A percentile compares a stretch with the other conserved stretches of the same genome.
These are phyloP conservation scores for Aspergillus candidus DNA, from an alignment of 2,329 filamentous ascomycete species.

Conservation along the genomic window DNA sequence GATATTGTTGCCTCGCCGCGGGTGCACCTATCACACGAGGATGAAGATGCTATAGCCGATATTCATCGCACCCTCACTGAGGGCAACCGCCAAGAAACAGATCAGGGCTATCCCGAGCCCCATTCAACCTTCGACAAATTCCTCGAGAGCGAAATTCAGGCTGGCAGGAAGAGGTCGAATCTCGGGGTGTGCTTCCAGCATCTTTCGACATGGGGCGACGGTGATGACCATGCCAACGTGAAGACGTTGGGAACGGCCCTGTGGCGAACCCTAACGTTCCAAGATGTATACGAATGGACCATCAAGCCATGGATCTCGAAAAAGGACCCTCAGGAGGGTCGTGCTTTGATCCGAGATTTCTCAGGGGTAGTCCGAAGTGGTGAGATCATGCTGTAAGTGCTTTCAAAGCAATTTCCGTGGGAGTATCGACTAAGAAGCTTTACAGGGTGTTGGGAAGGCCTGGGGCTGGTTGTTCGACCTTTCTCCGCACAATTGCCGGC, in stretches of 20 bases:
- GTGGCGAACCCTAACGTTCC: constrained; percentile 67
- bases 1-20: constrained; percentile 14
- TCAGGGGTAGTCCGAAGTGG: constrained; percentile 59
- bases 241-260: constrained; percentile 64
- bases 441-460: constrained; percentile 56
- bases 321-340: constrained; percentile 40
- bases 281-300: constrained; percentile 56
- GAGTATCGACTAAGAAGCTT: not conserved
- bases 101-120: constrained; percentile 23
- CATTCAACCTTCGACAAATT: constrained; percentile 64
- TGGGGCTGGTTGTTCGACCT: constrained; percentile 65
- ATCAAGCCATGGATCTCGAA: constrained; percentile 44
- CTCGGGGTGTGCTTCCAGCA: constrained; percentile 68
- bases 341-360: constrained; percentile 57
- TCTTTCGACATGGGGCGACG: constrained; percentile 63
- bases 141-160: constrained; percentile 62
- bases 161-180: constrained; percentile 59
- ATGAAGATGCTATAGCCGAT: constrained; percentile 26
- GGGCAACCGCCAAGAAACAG: constrained; percentile 5
- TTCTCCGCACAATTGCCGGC: constrained; percentile 65
- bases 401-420: not conserved
- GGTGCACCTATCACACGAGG: constrained; percentile 24
- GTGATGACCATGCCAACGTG: constrained; percentile 56
- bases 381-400: constrained; percentile 56
- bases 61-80: constrained; percentile 28